Base-by-base conservation (phyloP, 306 rosid genomes). In the Medicago ruthenica region DNA sequence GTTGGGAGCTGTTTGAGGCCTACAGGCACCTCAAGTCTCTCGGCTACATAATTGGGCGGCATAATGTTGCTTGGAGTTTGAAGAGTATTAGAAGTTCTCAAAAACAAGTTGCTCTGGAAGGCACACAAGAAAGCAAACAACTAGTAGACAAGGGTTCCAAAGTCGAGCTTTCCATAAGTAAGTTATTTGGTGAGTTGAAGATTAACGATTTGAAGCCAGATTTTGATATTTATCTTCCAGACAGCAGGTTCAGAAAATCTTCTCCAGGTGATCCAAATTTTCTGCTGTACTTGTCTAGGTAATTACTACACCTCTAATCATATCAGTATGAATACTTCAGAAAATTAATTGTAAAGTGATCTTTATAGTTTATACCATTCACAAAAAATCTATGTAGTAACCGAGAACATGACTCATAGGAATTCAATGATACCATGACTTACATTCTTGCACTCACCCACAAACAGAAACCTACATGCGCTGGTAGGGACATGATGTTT, bases 1-100 rank as follows among this genome's bases (percentile, higher is more conserved):
- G 81, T 80, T 90, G 93, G 98, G 97, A 86, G 80, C 77, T 85
- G 59, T 92, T 90, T 87, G 97, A 89, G 80, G 96, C 85, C 48
- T 95, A 90, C 79, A 84, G 83, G 85, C 91, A 92, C 77, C 90
- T 92, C 81, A 92, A 94, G 55, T 81, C 87, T 66, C 95, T 94
- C 36, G 97, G 98, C 60, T 92, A 87, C 79, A 86, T 94, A 67
- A 81, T 90, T 76, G 83, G 85, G 73, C 83, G 76, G 70, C 90
- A 90, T 51, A 86, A 81, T 27, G 78, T 88, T 72, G 79, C 92
- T 55, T 92, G 95, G 93, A 88, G 91, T 80, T 47, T 81, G 73
- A 95, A 90, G 88, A 81, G 71, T 75, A 63, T 45, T 42, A 78
- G 60, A 80, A 80, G 73, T 60, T 70, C 70, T 63, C 54, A 55